Conservation (phyloP, 345 rosid species). For the Reutealis trisperma region DNA sequence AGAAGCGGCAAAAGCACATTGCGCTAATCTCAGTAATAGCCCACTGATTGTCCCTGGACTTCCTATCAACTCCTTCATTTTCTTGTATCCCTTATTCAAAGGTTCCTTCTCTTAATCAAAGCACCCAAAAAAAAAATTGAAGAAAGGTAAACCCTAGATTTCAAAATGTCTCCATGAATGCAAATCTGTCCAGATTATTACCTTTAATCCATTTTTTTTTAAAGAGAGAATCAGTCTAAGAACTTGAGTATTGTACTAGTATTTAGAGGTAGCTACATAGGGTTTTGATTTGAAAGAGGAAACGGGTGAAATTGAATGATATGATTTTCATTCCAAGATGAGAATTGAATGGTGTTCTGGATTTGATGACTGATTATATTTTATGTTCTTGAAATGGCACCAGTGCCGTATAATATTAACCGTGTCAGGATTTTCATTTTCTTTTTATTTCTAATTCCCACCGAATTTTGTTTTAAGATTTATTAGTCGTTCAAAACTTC, state of each 20-base stretch:
- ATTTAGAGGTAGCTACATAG: neutral
- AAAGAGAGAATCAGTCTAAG: neutral
- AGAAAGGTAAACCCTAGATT: slow-evolving; percentile 22
- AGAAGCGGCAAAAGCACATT: slow-evolving; percentile 73
- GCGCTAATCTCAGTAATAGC: slow-evolving; percentile 63
- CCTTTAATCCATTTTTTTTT: neutral
- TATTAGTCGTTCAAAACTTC: too few relatives aligned
- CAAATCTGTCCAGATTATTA: neutral
- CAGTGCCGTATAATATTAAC: too few relatives aligned
- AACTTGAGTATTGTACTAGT: neutral
- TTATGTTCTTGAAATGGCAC: neutral
- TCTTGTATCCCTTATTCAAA: neutral
- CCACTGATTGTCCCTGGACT: slow-evolving; percentile 87
- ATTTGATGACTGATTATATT: neutral
- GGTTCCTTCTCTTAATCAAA: neutral
- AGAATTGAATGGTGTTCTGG: neutral
- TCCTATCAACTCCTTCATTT: slow-evolving; percentile 78
- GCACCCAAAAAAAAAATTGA: neutral
- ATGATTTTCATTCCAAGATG: neutral
- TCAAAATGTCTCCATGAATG: slow-evolving; percentile 1
- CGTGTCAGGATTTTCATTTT: too few relatives aligned
- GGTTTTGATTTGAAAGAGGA: neutral
- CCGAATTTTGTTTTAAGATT: too few relatives aligned
- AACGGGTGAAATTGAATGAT: neutral
- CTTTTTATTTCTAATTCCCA: too few relatives aligned